phyloP scores from a whole-genome alignment of 805 yeast genomes.

The Candida dajiaensis region DNA sequence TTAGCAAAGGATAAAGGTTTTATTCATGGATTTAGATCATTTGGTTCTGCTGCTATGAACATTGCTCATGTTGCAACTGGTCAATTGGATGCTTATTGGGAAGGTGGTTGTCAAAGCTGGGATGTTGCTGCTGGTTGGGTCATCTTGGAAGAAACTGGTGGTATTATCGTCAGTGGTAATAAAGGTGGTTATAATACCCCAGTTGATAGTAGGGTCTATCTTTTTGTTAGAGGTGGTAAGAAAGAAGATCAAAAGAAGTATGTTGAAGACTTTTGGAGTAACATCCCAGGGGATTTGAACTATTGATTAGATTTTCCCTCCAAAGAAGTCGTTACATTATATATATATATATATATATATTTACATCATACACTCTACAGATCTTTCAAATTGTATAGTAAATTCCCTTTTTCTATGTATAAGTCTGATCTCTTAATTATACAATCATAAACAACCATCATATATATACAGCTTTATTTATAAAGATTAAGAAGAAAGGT shows the following conservation, averaged over 20 bases:
- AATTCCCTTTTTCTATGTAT: too few relatives aligned
- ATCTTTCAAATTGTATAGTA: too few relatives aligned
- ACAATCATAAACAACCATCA: too few relatives aligned
- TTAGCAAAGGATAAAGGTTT: conserved; percentile 45
- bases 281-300: conserved; percentile 36
- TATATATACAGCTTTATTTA: background rate
- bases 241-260: conserved; percentile 37
- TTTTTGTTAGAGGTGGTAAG: conserved; percentile 50
- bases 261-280: conserved; percentile 44
- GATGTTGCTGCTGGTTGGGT: conserved; percentile 69
- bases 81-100: conserved; percentile 57
- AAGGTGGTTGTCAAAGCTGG: conserved; percentile 67
- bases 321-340: too few relatives aligned
- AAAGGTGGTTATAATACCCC: conserved; percentile 42
- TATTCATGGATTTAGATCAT: conserved; percentile 55
- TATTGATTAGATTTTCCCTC: conserved; percentile 21
- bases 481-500: background rate
- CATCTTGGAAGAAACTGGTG: conserved; percentile 55
- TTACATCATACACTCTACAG: too few relatives aligned
- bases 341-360: too few relatives aligned
- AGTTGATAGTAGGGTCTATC: conserved; percentile 46
- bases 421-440: too few relatives aligned
- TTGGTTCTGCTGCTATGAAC: conserved; percentile 64
- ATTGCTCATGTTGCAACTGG: conserved; percentile 55
- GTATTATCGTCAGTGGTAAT: conserved; percentile 48